Base-by-base conservation (phyloP, 2,329 filamentous ascomycete species). In the Beauveria scarabaeidicola region DNA sequence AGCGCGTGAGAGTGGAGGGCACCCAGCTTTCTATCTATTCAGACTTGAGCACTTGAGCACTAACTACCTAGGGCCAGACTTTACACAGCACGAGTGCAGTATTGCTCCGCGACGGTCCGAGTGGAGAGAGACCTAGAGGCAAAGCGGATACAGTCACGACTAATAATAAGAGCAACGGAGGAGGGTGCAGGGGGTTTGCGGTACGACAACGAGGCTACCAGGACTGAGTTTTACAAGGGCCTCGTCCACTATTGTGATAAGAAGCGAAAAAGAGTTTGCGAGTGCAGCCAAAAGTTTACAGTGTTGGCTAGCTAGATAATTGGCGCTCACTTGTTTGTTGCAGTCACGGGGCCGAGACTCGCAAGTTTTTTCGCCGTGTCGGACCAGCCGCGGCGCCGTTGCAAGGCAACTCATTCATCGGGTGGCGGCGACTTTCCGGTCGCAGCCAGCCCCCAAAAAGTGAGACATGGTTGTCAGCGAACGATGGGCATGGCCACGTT, bases 111-210 rank as follows among this genome's bases (percentile, higher is more conserved):
- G 58, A 60, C 55, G 58, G 58, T 60, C 52, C 58, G 51, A 55
- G 58, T 60, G 58, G 58, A 60, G 58, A 46, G 56, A 46, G 56
- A 19, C 48, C 56, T 27, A 46, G 47, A 58, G 36, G 58, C 52
- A 60, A 60, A 60, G 58, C 58, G 58, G 58, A 60, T 53, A 60
- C 58, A 32, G 51, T 51, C 57, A 52, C 47, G 55, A 58, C 47
- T 58, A 36, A 23, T 23, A 23, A 23, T n/a, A 56, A 58, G 55
- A 58, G 36, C 46, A 58, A 47, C 36, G 25, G 55, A 43, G 11
- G 23, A 46, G 55, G 23, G 8, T 36, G 46, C 55, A 56, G 53
- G 53, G 53, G 41, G 21, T 2, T 44, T 55, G 53, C 27, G 11
- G 51, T n/a, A 23, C 40, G 25, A 44, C 32, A 36, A 15, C 13